Evolutionary conservation across 192 early-diverging fungal species (phyloP), one percentile per base, ranked within the genome.

Genomic region (Coemansia sp.): DNA sequence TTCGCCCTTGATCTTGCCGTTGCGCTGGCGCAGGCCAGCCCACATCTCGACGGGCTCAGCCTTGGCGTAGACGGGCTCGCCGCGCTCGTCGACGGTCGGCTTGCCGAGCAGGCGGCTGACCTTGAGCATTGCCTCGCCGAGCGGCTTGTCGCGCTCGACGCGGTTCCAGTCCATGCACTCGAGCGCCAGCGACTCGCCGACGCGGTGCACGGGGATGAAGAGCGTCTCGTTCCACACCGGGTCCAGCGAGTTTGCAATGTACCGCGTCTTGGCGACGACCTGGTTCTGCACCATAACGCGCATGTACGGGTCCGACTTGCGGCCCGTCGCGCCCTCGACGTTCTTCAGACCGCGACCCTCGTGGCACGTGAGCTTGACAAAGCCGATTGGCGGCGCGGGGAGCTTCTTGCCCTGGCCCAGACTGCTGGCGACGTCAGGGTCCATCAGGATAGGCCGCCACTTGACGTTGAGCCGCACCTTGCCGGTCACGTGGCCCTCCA

Each of bases 171-270:
- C 97, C 79, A 89, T 93, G 37, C 92, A 83, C 57, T 94, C 92
- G 22, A 97, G 80, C 11, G 84, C 79, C 38, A 99, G 68, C 22
- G 82, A 66, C 64, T 99, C 93, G 60, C 84, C 84, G 22, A 89
- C 73, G 7, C 91, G 88, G 66, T 91, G 94, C 56, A 91, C 85
- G n/a, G 94, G 90, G 14, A 93, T 85, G 66, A 94, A 96, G 36
- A 93, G 87, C 25, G 88, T 88, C 82, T 96, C 94, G 76, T 96
- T 90, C 95, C 96, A 99, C 31, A 89, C 87, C 1, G 97, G 97
- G 58, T 94, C 88, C 59, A 97, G 70, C 19, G 91, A 89, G 65
- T 93, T 90, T 27, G 91, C 87, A 66, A 94, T 92, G 69, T 90
- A 86, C 32, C 91, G 88, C 14, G 94, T 95, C 31, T 88, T 87